Evolutionary conservation across 1,139 yeast genomes (phyloP).

Genomic region (Zygoascus sp.): DNA sequence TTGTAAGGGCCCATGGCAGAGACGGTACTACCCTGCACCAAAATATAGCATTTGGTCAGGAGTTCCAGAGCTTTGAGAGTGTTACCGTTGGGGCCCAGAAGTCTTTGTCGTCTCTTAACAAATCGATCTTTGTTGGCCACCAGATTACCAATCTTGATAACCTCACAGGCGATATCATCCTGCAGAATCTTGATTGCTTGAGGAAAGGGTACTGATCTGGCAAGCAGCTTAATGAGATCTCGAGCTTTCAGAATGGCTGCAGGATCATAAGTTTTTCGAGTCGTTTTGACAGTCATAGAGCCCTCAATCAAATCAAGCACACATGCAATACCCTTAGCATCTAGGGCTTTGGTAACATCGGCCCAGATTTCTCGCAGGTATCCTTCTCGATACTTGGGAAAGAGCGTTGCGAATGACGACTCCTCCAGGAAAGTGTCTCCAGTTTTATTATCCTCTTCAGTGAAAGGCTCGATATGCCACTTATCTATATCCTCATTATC

Average conservation of each 20-base stretch:
- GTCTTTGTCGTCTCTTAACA: conserved; percentile 90
- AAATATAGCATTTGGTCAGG: conserved; percentile 84
- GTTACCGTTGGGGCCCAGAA: conserved; percentile 96
- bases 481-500: conserved; percentile 94
- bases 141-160: conserved; percentile 86
- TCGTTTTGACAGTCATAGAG: conserved; percentile 93
- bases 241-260: conserved; percentile 91
- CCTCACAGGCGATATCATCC: conserved; percentile 94
- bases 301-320: conserved; percentile 91
- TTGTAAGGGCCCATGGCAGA: conserved; percentile 96
- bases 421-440: conserved; percentile 92
- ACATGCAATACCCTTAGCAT: conserved; percentile 69
- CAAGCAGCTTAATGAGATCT: conserved; percentile 86
- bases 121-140: conserved; percentile 91
- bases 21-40: conserved; percentile 97
- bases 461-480: conserved; percentile 87
- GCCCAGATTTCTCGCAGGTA: conserved; percentile 90
- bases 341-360: conserved; percentile 79
- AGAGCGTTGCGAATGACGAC: conserved; percentile 87
- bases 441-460: conserved; percentile 79
- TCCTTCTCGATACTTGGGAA: conserved; percentile 94
- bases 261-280: conserved; percentile 93
- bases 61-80: conserved; percentile 93
- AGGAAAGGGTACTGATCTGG: conserved; percentile 95
- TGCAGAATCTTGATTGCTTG: conserved; percentile 90